phyloP scores from a whole-genome alignment of 192 early-diverging fungal species.

The Backusella macrospora region DNA sequence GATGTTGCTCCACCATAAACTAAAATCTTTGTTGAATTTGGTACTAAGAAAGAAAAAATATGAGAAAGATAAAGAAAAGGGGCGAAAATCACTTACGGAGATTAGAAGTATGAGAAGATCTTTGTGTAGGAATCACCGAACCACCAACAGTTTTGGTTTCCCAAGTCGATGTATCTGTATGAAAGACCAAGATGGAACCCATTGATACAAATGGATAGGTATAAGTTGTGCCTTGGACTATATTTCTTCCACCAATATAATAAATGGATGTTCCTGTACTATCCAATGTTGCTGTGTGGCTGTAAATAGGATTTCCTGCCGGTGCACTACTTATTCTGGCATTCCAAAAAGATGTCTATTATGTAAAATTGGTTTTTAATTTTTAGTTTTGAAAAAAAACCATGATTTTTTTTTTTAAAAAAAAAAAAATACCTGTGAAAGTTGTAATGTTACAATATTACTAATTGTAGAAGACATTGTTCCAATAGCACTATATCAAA shows the following conservation, averaged over 20 bases:
- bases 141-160: conserved; percentile 2
- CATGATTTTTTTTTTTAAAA: not conserved
- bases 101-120: conserved; percentile 4
- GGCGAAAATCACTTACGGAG: not conserved
- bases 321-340: not conserved
- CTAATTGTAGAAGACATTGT: not conserved
- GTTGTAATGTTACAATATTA: not conserved
- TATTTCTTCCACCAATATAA: conserved; percentile 14
- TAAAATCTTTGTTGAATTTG: not conserved
- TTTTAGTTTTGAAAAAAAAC: no score
- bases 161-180: conserved; percentile 8
- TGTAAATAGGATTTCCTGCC: not conserved
- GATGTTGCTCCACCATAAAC: conserved; percentile 14
- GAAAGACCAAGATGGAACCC: not conserved
- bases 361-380: not conserved
- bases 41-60: not conserved
- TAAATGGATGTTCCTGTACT: not conserved
- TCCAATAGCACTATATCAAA: conserved; percentile 15
- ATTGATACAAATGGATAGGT: not conserved
- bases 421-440: not conserved
- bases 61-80: not conserved
- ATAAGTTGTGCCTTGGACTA: not conserved
- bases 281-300: not conserved
- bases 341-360: conserved; percentile 8
- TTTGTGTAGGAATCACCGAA: not conserved